Conservation (phyloP, 495 filamentous ascomycete genomes). For the Penicillium simplicissimum region DNA sequence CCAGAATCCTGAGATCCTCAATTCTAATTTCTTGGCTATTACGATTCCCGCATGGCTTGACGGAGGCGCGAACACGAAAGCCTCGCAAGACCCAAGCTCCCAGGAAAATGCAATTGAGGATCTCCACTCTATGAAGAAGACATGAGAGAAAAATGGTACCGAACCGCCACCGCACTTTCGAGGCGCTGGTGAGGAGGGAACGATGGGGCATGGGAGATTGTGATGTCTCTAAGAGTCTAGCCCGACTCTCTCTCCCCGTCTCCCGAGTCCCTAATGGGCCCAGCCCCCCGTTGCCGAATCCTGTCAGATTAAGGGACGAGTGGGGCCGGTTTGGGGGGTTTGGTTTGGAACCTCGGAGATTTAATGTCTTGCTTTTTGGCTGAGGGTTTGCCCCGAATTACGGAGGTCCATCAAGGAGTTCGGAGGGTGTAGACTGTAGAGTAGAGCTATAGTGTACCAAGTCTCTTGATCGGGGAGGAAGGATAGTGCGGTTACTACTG, state of each 20-base stretch:
- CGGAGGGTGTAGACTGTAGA: no score
- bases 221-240: background rate
- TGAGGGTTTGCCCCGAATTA: background rate
- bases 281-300: conserved; percentile 21
- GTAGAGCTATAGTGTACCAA: no score
- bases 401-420: no score
- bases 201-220: conserved; percentile 23
- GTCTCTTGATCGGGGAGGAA: no score
- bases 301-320: conserved; percentile 29
- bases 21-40: background rate
- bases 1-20: background rate
- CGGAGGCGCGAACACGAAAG: background rate
- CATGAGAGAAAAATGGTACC: conserved; percentile 17
- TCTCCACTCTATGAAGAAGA: background rate
- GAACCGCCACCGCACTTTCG: conserved; percentile 20
- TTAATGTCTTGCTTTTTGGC: background rate
- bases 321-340: conserved; percentile 15
- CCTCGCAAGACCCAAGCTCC: background rate
- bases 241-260: no score
- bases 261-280: no score
- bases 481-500: background rate
- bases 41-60: background rate
- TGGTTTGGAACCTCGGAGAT: conserved; percentile 2
- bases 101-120: no score
- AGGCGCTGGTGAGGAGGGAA: conserved; percentile 12